Conservation (phyloP, 2,329 filamentous ascomycete species). For the Verticillium tricorpus region DNA sequence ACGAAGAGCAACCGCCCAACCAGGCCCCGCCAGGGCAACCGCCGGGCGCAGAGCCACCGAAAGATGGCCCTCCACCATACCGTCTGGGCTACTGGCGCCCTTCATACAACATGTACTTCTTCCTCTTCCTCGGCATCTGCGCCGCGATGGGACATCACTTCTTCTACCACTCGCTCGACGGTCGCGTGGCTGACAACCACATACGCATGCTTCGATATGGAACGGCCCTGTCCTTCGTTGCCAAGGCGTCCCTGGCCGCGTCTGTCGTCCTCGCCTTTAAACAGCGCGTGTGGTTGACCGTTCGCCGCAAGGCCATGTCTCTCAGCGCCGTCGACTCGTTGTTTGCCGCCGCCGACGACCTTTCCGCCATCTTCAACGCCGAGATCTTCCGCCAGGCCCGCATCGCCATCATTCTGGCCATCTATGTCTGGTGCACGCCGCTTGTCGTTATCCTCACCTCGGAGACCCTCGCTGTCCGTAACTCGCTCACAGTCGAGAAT, state of each 20-base stretch:
- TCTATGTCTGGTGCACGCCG: slow-evolving; percentile 31
- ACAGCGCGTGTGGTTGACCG: slow-evolving; percentile 17
- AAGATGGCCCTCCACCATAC: slow-evolving; percentile 9
- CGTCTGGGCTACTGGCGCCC: slow-evolving; percentile 31
- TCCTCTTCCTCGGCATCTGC: slow-evolving; percentile 25
- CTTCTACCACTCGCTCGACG: slow-evolving; percentile 27
- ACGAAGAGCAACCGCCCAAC: background rate
- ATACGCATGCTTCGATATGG: slow-evolving; percentile 29
- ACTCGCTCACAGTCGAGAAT: slow-evolving; percentile 16
- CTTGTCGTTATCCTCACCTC: slow-evolving; percentile 33
- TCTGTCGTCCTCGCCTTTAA: slow-evolving; percentile 23
- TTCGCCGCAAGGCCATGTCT: slow-evolving; percentile 14
- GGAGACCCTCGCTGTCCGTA: slow-evolving; percentile 27
- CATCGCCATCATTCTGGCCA: slow-evolving; percentile 26
- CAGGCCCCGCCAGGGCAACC: background rate
- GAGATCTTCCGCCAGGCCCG: slow-evolving; percentile 25
- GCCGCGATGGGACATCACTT: slow-evolving; percentile 29
- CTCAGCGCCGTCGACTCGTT: slow-evolving; percentile 20
- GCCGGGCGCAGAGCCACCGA: slow-evolving; percentile 20
- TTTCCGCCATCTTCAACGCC: slow-evolving; percentile 21
- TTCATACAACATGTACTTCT: slow-evolving; percentile 27
- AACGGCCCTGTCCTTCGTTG: slow-evolving; percentile 27
- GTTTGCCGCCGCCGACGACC: slow-evolving; percentile 27
- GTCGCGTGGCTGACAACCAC: slow-evolving; percentile 24
- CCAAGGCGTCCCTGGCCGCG: slow-evolving; percentile 29